phyloP scores from a whole-genome alignment of 306 rosid genomes.

The Glycine latifolia region DNA sequence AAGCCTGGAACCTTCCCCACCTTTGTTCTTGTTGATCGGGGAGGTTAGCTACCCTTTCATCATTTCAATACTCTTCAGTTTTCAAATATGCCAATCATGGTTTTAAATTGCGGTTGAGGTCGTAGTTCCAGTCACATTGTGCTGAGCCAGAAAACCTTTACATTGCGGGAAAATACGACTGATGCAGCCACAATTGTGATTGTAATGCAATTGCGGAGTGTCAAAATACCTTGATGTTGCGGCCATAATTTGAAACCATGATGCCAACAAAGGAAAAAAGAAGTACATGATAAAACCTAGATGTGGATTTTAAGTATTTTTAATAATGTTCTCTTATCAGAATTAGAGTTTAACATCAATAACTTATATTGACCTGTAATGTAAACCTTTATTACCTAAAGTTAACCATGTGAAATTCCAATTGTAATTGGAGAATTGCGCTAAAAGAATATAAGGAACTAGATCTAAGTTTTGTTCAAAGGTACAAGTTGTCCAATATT shows the following conservation, averaged over 20 bases:
- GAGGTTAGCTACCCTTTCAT: conserved; percentile 61
- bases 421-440: not conserved
- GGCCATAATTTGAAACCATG: too few relatives aligned
- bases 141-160: too few relatives aligned
- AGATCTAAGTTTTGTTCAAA: not conserved
- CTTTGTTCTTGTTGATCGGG: conserved; percentile 86
- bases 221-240: too few relatives aligned
- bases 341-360: too few relatives aligned
- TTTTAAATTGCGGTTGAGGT: too few relatives aligned
- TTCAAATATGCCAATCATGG: not conserved
- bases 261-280: too few relatives aligned
- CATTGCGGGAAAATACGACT: too few relatives aligned
- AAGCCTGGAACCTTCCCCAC: conserved; percentile 79
- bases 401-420: not conserved
- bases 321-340: not conserved
- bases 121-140: too few relatives aligned
- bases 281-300: not conserved
- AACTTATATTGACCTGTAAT: too few relatives aligned
- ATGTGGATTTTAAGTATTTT: not conserved
- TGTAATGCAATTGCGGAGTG: too few relatives aligned
- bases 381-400: too few relatives aligned
- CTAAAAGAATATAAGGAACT: not conserved
- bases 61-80: conserved; percentile 29
- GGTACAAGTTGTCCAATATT: not conserved
- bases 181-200: too few relatives aligned